phyloP scores from a whole-genome alignment of 768 basidiomycete genomes.

The Cytidiella melzeri region DNA sequence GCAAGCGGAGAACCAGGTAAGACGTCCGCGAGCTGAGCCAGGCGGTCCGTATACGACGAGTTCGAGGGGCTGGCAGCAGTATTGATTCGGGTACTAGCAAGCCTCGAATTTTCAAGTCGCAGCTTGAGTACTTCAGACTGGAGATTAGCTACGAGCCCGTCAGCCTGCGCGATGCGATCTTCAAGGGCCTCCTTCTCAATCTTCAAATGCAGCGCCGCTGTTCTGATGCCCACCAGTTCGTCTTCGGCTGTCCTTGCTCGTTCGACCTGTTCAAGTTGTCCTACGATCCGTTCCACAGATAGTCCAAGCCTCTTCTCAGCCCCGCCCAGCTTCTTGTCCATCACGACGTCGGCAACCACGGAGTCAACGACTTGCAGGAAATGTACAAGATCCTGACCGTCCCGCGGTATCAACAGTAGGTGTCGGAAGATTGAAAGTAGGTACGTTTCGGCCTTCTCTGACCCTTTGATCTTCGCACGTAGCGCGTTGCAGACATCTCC shows the following conservation, averaged over 20 bases:
- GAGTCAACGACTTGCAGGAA: constrained; percentile 91
- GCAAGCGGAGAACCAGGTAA: not conserved
- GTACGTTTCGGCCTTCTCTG: constrained; percentile 66
- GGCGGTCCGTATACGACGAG: not conserved
- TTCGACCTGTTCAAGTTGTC: constrained; percentile 87
- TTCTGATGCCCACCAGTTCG: constrained; percentile 64
- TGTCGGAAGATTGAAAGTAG: constrained; percentile 92
- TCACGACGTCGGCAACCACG: constrained; percentile 82
- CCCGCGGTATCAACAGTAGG: constrained; percentile 81
- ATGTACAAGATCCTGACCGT: constrained; percentile 75
- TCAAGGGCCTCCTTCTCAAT: constrained; percentile 80
- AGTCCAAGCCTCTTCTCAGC: constrained; percentile 83
- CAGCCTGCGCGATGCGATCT: constrained; percentile 72
- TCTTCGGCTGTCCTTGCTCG: constrained; percentile 66
- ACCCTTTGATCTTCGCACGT: constrained; percentile 62
- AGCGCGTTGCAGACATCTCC: constrained; percentile 85
- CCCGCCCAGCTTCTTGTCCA: constrained; percentile 83
- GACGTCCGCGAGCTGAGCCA: not conserved
- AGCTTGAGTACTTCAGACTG: constrained; percentile 51
- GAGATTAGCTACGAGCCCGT: constrained; percentile 77
- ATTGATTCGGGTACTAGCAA: not conserved
- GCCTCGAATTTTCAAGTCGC: not conserved
- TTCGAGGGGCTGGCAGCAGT: not conserved
- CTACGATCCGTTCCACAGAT: constrained; percentile 82
- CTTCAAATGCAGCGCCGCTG: constrained; percentile 56